These are phyloP conservation scores for Voacanga thouarsii DNA, from an alignment of 257 asterid genomes.

Conservation along the genomic window DNA sequence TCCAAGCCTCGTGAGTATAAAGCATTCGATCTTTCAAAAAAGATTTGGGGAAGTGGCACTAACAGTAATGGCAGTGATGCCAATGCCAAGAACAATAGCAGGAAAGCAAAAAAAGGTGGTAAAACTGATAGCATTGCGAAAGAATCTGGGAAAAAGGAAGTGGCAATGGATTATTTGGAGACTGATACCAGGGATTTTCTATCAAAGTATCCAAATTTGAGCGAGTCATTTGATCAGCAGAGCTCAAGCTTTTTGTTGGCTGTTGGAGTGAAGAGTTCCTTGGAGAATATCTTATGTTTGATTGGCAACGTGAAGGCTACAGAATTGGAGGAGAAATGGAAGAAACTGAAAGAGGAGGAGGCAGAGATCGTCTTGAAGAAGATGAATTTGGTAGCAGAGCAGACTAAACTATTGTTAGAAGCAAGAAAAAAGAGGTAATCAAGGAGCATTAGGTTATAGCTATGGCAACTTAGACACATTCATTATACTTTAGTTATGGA, in stretches of 20 bases:
- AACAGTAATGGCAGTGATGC: neutral
- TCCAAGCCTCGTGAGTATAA: constrained; percentile 41
- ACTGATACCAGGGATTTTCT: constrained; percentile 23
- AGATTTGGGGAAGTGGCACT: constrained; percentile 40
- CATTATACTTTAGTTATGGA: too few species aligned
- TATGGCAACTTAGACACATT: neutral
- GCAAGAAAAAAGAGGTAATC: constrained; percentile 17
- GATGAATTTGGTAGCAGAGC: constrained; percentile 38
- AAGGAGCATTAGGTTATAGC: neutral
- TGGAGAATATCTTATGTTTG: constrained; percentile 34
- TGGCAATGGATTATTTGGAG: neutral
- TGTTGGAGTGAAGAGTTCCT: constrained; percentile 6
- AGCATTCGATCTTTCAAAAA: constrained; percentile 40
- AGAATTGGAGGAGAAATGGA: constrained; percentile 62
- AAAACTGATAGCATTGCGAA: neutral
- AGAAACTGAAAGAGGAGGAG: constrained; percentile 37
- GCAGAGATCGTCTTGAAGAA: constrained; percentile 34
- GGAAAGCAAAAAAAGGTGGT: neutral
- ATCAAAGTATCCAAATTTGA: constrained; percentile 40
- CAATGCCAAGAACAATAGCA: neutral
- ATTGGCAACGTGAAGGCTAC: constrained; percentile 41
- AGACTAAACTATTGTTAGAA: constrained; percentile 32
- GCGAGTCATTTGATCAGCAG: constrained; percentile 16
- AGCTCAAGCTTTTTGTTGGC: neutral
- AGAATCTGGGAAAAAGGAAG: constrained; percentile 1